Base-by-base conservation (phyloP, 805 yeast species). In the Scheffersomyces coipomensis region DNA sequence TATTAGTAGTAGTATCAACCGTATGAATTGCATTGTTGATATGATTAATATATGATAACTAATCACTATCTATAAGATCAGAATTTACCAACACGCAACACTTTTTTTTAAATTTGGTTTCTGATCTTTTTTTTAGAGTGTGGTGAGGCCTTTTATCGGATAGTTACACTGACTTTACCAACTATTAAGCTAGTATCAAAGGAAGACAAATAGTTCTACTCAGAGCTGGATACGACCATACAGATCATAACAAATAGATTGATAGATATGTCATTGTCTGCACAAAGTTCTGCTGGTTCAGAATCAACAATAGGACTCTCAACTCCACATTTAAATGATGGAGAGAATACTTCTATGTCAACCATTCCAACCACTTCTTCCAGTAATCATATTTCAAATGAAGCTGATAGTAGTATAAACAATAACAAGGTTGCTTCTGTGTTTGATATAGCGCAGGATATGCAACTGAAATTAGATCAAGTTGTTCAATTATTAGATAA, bases 371-470 rank as follows among this genome's bases (percentile, higher is more conserved):
- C 26, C 21, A 15, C 36, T 19, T 16, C 35, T 16, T 18, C 38
- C 12, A 30, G 11, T 15, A 25, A 18, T 15, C 18, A 29, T 24
- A 26, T 18, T 11, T 27, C 18, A 5, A 16, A 21, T 21, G 40
- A 37, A 13, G 17, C 29, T 5, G 53, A 42, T n/a, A 33, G 44
- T 18, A 34, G 40, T 24, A 13, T 37, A 34, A 38, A 37, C 31
- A 24, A 30, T 41, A 42, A 15, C 26, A 31, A 37, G 25, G 36
- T 38, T 13, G 25, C 29, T 6, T 38, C 49, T 2, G 54, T 63
- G 4, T 51, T 64, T 19, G 73, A 68, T 29, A 43, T 66, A n/a
- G 64, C 67, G 2, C 59, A 51, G 50, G 58, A 51, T 3, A 55
- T 69, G 17, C 70, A 67, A 29, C 44, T 42, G 7, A 53, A 52